Evolutionary conservation across 768 basidiomycete species (phyloP), one percentile per base, ranked within the genome.

Genomic region (Lactifluus subvellereus): DNA sequence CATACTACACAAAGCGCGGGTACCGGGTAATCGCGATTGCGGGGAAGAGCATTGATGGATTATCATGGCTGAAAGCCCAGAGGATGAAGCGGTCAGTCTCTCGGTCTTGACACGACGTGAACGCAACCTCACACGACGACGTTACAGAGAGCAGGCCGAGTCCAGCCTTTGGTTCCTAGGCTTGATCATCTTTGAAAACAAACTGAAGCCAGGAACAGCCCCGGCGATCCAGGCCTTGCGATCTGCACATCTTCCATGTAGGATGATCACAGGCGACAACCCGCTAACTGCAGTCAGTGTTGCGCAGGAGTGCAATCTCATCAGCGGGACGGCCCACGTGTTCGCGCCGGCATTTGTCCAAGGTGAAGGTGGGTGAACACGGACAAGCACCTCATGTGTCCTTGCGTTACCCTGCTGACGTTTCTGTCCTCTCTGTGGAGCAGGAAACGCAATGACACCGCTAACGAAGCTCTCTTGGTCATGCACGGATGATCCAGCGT

Each of bases 211-310:
- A 4, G 94, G 90, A 8, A 98, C 96, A 0, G 79, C 91, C 0
- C 88, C 93, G 37, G 93, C 90, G 7, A 97, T 99, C 50, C 88
- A 93, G 64, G 86, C 87, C 0, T 80, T 99, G 16, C 86, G 94
- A 57, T 80, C 82, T 2, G 97, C 97, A 1, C 94, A 98, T 75
- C 76, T 99, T 42, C 90, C 93, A 20, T 95, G 93, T 69, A 81
- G 95, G 66, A 98, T 99, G 97, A 95, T 97, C 55, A 99, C 97
- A 0, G 97, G 97, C 10, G 97, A 99, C 71, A 99, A 99, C 67
- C 87, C 94, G 37, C 79, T 97, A 45, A 99, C 97, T 6, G 97
- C 96, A 5, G 90, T 98, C 69, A 97, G 94, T 67, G 96, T 99
- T 42, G 97, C 94, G 1, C 79, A 95, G 62, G 97, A 99, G 75